phyloP scores from a whole-genome alignment of 345 rosid species.

The Hirschfeldia incana region DNA sequence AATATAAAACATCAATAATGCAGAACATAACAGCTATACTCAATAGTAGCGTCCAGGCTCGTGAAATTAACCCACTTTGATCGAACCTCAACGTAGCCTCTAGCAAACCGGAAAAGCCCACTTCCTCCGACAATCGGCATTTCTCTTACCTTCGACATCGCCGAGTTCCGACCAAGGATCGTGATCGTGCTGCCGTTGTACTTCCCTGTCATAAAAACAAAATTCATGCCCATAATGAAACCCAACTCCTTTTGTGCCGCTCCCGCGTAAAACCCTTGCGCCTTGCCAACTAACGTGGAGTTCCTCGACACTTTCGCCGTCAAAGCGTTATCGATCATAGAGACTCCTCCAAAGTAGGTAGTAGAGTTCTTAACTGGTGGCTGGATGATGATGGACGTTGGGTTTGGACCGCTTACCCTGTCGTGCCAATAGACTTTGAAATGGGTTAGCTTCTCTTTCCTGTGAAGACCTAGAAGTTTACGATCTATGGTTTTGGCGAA shows the following conservation, averaged over 20 bases:
- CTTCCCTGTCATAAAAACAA: slow-evolving; percentile 62
- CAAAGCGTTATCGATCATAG: slow-evolving; percentile 67
- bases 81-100: slow-evolving; percentile 64
- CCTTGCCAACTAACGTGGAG: slow-evolving; percentile 63
- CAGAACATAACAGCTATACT: slow-evolving; percentile 56
- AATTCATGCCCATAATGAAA: slow-evolving; percentile 67
- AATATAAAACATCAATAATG: slow-evolving; percentile 46
- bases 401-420: slow-evolving; percentile 48
- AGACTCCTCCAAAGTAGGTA: slow-evolving; percentile 47
- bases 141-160: slow-evolving; percentile 54
- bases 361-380: slow-evolving; percentile 39
- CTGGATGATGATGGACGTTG: slow-evolving; percentile 48
- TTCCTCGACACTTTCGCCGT: slow-evolving; percentile 54
- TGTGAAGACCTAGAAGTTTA: slow-evolving; percentile 36
- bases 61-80: slow-evolving; percentile 43
- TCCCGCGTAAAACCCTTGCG: slow-evolving; percentile 68
- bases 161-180: slow-evolving; percentile 62
- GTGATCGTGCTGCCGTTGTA: slow-evolving; percentile 73
- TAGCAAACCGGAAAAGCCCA: slow-evolving; percentile 72
- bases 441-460: slow-evolving; percentile 63
- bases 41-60: slow-evolving; percentile 48
- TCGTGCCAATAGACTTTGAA: slow-evolving; percentile 73
- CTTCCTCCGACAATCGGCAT: slow-evolving; percentile 79
- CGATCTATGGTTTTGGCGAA: slow-evolving; percentile 43
- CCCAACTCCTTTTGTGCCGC: slow-evolving; percentile 59